phyloP scores from a whole-genome alignment of 176 grass and related monocot genomes.

The Carex cristatella region DNA sequence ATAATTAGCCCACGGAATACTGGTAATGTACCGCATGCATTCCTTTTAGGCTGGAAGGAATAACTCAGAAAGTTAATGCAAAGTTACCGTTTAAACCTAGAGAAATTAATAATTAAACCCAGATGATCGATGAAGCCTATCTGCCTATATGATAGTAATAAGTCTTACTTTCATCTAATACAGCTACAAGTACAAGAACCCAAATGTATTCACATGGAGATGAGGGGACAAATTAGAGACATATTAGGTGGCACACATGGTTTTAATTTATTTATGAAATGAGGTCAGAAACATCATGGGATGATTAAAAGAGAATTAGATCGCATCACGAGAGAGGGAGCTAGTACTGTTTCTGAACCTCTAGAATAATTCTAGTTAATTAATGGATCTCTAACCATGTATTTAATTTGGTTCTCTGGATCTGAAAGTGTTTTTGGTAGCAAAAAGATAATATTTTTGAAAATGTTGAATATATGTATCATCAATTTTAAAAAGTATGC shows the following conservation, averaged over 20 bases:
- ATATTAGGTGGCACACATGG: slow-evolving; percentile 73
- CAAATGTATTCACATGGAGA: slow-evolving; percentile 42
- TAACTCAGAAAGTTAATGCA: slow-evolving; percentile 8
- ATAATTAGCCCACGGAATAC: not conserved
- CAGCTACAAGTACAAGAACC: not conserved
- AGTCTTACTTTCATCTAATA: not conserved
- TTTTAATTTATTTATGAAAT: slow-evolving; percentile 39
- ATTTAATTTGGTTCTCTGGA: not conserved
- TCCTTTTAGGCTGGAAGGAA: slow-evolving; percentile 20
- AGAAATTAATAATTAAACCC: not conserved
- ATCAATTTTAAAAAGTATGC: too few species aligned
- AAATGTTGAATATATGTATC: too few species aligned
- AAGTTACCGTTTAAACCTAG: slow-evolving; percentile 21
- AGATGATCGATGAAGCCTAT: slow-evolving; percentile 14
- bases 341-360: slow-evolving; percentile 5
- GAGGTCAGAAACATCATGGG: slow-evolving; percentile 63
- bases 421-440: not conserved
- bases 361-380: not conserved
- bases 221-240: slow-evolving; percentile 35
- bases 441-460: too few species aligned
- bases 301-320: slow-evolving; percentile 58
- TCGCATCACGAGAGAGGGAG: slow-evolving; percentile 48
- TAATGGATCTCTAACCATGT: not conserved
- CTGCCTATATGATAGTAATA: not conserved
- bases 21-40: not conserved